These are phyloP conservation scores for Physocladia obscura DNA, from an alignment of 192 early-diverging fungal genomes.

Conservation along the genomic window DNA sequence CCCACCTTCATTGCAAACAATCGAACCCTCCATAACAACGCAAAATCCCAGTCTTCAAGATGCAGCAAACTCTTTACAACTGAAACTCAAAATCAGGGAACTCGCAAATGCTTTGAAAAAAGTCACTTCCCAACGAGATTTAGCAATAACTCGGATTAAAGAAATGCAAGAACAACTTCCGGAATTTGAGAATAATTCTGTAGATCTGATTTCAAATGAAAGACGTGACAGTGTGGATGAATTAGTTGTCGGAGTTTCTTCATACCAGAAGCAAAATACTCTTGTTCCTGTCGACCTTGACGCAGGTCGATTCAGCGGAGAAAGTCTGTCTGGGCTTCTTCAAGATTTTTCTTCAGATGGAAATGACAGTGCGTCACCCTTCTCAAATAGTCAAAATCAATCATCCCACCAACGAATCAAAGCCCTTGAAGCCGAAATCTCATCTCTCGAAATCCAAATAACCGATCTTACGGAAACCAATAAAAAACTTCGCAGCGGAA, in stretches of 20 bases:
- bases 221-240: background rate
- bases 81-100: slow-evolving; percentile 43
- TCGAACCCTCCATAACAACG: background rate
- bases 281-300: slow-evolving; percentile 2
- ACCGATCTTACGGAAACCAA: slow-evolving; percentile 8
- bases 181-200: background rate
- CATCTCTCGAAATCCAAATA: background rate
- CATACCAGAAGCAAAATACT: background rate
- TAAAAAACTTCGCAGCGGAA: slow-evolving; percentile 6
- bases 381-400: background rate
- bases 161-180: slow-evolving; percentile 12
- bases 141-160: slow-evolving; percentile 27
- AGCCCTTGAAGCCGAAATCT: background rate
- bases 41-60: too few relatives aligned
- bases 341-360: background rate
- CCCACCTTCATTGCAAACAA: background rate
- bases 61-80: slow-evolving; percentile 16
- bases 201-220: background rate
- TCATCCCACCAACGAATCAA: background rate
- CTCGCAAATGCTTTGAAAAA: slow-evolving; percentile 32
- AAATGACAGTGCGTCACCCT: background rate
- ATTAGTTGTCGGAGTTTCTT: background rate
- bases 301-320: background rate
- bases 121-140: slow-evolving; percentile 33
- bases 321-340: background rate